Conservation (phyloP, 345 rosid genomes). For the Kandelia obovata region DNA sequence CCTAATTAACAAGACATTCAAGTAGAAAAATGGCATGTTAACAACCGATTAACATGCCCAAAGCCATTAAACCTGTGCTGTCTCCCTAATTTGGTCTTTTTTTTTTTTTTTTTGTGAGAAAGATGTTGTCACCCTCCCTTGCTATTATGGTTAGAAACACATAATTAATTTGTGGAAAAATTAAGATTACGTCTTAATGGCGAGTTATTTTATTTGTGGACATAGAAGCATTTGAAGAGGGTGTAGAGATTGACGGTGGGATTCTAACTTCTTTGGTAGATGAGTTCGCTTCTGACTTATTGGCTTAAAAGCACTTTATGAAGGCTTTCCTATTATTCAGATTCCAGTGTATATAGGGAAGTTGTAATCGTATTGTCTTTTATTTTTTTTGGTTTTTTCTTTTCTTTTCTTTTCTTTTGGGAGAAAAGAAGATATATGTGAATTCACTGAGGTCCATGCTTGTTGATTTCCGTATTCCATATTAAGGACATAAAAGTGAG, state of each 20-base stretch:
- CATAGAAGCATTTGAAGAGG: slow-evolving; percentile 58
- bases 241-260: slow-evolving; percentile 52
- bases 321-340: slow-evolving; percentile 1
- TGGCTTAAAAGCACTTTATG: neutral
- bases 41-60: slow-evolving; percentile 14
- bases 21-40: slow-evolving; percentile 25
- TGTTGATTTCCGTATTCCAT: neutral
- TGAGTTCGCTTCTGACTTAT: slow-evolving; percentile 60
- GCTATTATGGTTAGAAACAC: no score
- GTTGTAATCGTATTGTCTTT: neutral
- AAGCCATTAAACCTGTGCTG: neutral
- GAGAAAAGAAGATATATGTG: neutral
- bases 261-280: slow-evolving; percentile 60
- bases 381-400: no score
- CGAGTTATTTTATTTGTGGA: neutral
- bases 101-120: no score
- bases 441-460: neutral
- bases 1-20: neutral
- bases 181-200: no score
- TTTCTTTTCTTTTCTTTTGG: neutral
- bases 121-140: no score
- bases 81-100: no score
- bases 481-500: neutral
- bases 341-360: neutral
- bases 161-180: no score